phyloP scores from a whole-genome alignment of 371 early-diverging fungal species.

The Fennellomyces sp. region DNA sequence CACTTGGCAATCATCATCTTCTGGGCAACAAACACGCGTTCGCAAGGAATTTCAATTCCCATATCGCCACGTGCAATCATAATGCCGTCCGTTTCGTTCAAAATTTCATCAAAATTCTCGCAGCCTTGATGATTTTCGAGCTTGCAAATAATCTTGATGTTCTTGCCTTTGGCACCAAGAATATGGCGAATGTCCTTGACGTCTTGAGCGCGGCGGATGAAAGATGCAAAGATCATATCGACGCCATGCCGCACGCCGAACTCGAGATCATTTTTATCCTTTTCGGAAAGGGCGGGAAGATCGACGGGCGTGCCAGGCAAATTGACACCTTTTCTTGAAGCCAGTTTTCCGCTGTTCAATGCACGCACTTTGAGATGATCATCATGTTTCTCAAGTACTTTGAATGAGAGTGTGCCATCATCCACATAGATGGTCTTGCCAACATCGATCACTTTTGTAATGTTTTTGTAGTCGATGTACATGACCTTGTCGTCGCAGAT shows the following conservation, averaged over 20 bases:
- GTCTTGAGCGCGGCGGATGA: slow-evolving; percentile 89
- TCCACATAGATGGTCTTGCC: slow-evolving; percentile 87
- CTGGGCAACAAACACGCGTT: slow-evolving; percentile 88
- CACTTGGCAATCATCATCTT: slow-evolving; percentile 96
- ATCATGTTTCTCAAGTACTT: slow-evolving; percentile 67
- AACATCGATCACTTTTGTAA: slow-evolving; percentile 73
- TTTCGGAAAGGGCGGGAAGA: slow-evolving; percentile 88
- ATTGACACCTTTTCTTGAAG: slow-evolving; percentile 85
- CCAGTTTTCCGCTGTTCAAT: slow-evolving; percentile 70
- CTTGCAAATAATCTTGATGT: slow-evolving; percentile 93
- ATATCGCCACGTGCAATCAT: slow-evolving; percentile 99
- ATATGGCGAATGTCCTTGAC: slow-evolving; percentile 82
- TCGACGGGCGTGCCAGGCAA: slow-evolving; percentile 81
- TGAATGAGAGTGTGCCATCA: slow-evolving; percentile 81
- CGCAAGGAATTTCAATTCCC: slow-evolving; percentile 93
- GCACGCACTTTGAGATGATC: slow-evolving; percentile 69
- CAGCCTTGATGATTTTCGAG: slow-evolving; percentile 93
- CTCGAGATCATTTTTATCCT: slow-evolving; percentile 86
- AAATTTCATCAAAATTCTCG: slow-evolving; percentile 93
- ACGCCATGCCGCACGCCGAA: slow-evolving; percentile 92
- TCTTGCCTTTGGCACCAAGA: slow-evolving; percentile 73
- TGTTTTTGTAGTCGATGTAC: slow-evolving; percentile 85
- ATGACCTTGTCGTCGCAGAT: slow-evolving; percentile 72
- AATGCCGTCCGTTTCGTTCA: slow-evolving; percentile 93
- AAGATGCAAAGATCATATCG: slow-evolving; percentile 97